Conservation (phyloP, 2,329 filamentous ascomycete species). For the Beauveria caledonica region DNA sequence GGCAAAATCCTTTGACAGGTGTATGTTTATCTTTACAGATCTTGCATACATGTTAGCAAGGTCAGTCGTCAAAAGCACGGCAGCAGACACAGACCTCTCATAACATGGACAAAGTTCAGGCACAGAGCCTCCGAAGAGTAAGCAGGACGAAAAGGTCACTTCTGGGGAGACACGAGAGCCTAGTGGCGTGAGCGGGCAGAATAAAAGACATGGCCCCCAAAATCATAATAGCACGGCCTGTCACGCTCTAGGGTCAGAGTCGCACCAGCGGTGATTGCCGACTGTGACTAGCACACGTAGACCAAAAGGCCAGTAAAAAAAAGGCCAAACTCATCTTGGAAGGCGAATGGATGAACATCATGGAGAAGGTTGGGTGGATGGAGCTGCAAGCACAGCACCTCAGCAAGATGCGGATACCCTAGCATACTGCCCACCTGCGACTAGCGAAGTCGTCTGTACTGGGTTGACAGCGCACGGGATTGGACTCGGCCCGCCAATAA, state of each 20-base stretch:
- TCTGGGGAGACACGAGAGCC: neutral
- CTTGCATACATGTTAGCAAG: neutral
- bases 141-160: neutral
- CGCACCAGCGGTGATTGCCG: neutral
- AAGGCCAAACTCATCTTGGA: neutral
- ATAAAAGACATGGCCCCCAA: conserved; percentile 1
- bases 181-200: neutral
- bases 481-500: conserved; percentile 1
- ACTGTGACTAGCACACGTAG: neutral
- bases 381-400: neutral
- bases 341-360: neutral
- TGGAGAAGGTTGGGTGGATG: neutral
- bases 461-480: neutral
- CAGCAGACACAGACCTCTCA: neutral
- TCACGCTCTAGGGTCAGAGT: neutral
- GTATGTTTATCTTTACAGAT: neutral
- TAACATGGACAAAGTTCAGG: too few relatives aligned
- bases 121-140: neutral
- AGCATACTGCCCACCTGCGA: neutral
- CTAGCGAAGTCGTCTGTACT: neutral
- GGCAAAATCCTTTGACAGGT: neutral
- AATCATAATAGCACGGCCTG: neutral
- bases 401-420: neutral
- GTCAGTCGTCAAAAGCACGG: neutral
- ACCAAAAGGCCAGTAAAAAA: neutral